phyloP scores from a whole-genome alignment of 345 rosid species.

The Populus deltoides region DNA sequence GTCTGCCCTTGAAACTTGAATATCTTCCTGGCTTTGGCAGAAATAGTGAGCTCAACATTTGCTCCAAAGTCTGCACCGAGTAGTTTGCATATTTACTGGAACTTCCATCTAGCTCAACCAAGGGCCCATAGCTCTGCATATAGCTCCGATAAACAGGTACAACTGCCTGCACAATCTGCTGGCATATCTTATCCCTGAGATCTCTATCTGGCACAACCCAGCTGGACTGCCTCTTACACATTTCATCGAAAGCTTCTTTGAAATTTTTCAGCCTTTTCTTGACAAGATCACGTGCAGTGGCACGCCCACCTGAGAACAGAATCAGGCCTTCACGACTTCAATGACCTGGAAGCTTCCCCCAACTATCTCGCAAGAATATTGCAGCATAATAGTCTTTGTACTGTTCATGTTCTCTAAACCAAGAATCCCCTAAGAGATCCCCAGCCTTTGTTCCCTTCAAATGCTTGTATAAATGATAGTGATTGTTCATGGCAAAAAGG shows the following conservation, averaged over 20 bases:
- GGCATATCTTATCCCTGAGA: slow-evolving; percentile 84
- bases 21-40: slow-evolving; percentile 74
- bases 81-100: slow-evolving; percentile 85
- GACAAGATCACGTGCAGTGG: slow-evolving; percentile 98
- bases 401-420: slow-evolving; percentile 88
- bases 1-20: slow-evolving; percentile 79
- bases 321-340: slow-evolving; percentile 95
- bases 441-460: slow-evolving; percentile 85
- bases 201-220: slow-evolving; percentile 83
- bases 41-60: slow-evolving; percentile 72
- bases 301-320: slow-evolving; percentile 96
- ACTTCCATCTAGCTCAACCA: slow-evolving; percentile 77
- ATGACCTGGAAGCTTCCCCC: slow-evolving; percentile 89
- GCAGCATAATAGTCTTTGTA: slow-evolving; percentile 66
- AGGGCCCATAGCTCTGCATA: slow-evolving; percentile 96
- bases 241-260: slow-evolving; percentile 86
- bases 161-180: slow-evolving; percentile 66
- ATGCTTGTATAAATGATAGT: slow-evolving; percentile 83
- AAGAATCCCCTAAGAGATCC: slow-evolving; percentile 67
- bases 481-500: slow-evolving; percentile 87
- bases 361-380: slow-evolving; percentile 69
- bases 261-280: slow-evolving; percentile 84
- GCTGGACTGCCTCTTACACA: slow-evolving; percentile 68
- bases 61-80: slow-evolving; percentile 80
- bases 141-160: slow-evolving; percentile 92